Conservation (phyloP, 2,329 filamentous ascomycete species). For the Pseudogymnoascus sp. region DNA sequence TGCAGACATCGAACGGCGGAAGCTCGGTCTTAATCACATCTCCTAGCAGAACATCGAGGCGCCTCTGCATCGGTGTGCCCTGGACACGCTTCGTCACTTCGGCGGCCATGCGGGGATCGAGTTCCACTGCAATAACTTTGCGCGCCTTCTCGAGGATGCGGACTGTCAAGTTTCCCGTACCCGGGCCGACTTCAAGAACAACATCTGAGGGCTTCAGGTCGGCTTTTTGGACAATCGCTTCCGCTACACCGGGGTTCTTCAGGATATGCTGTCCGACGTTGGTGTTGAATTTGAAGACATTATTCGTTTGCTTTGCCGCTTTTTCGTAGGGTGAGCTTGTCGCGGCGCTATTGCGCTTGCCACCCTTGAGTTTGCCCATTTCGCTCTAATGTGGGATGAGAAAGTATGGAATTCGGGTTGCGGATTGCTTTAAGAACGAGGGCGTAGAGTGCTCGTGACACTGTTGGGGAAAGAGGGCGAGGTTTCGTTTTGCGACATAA, state of each 20-base stretch:
- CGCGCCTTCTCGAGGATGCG: conserved; percentile 82
- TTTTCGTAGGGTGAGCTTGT: conserved; percentile 23
- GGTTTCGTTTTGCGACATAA: not conserved
- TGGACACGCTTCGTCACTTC: conserved; percentile 92
- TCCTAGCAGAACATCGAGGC: conserved; percentile 79
- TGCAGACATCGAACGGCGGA: conserved; percentile 74
- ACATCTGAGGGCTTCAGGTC: conserved; percentile 82
- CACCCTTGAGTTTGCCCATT: conserved; percentile 28
- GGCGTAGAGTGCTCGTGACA: not conserved
- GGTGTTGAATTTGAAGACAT: conserved; percentile 96
- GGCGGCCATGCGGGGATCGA: conserved; percentile 93
- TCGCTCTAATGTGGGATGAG: not conserved
- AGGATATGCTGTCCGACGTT: conserved; percentile 81
- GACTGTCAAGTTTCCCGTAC: conserved; percentile 82
- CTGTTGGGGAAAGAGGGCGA: not conserved
- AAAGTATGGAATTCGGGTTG: not conserved
- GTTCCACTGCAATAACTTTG: conserved; percentile 73
- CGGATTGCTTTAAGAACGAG: not conserved
- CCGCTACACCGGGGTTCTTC: conserved; percentile 80
- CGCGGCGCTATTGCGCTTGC: conserved; percentile 26
- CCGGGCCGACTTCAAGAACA: conserved; percentile 87
- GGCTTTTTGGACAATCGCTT: conserved; percentile 77
- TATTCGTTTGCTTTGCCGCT: conserved; percentile 44
- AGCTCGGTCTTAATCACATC: conserved; percentile 80
- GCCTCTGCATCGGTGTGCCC: conserved; percentile 73